Evolutionary conservation across 2,329 filamentous ascomycete genomes (phyloP).

Genomic region (Dothistroma septosporum): DNA sequence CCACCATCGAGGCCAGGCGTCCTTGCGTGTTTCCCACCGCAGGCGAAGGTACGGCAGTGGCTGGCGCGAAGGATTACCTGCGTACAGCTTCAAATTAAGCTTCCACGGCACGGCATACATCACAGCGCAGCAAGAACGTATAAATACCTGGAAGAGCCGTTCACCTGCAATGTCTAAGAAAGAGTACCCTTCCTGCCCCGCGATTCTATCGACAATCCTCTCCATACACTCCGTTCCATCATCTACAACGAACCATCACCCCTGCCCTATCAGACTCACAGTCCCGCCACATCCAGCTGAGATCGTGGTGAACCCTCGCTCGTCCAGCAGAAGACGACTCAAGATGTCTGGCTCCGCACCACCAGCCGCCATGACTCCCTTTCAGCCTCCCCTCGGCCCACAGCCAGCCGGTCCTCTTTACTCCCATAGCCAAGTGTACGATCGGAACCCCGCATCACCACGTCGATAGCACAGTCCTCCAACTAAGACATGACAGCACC

Average conservation of each 20-base stretch:
- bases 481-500: slow-evolving; percentile 37
- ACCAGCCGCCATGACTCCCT: slow-evolving; percentile 13
- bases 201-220: not conserved
- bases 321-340: not conserved
- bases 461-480: slow-evolving; percentile 32
- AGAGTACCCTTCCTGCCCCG: not conserved
- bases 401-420: slow-evolving; percentile 29
- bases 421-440: slow-evolving; percentile 25
- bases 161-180: not conserved
- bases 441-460: no score
- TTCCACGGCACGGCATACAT: not conserved
- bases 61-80: not conserved
- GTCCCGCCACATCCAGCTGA: not conserved
- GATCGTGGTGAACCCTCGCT: not conserved
- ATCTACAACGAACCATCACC: not conserved
- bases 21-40: not conserved
- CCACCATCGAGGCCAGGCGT: not conserved
- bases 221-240: not conserved
- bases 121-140: not conserved
- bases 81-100: not conserved
- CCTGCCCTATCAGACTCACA: not conserved
- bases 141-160: not conserved
- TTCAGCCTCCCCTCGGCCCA: slow-evolving; percentile 31
- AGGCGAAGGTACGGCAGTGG: not conserved
- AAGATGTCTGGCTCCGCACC: not conserved